Percentiles rank a stretch among this genome's conserved stretches.
Conservation (phyloP, 306 rosid species). For the Styphnolobium japonicum region DNA sequence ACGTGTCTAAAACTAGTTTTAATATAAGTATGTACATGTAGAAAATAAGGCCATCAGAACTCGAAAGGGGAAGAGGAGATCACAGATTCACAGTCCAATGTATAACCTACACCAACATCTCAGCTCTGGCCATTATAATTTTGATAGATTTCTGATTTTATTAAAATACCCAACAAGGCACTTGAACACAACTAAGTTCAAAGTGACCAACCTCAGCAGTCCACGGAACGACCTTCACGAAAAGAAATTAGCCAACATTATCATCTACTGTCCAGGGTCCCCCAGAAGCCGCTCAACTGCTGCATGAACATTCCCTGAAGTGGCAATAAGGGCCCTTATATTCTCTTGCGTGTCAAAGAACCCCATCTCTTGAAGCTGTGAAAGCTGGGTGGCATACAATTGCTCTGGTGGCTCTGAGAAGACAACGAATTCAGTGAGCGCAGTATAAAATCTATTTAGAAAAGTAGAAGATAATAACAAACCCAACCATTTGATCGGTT, state of each 20-base stretch:
- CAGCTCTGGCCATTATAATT: slow-evolving; percentile 40
- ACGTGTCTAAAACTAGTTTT: slow-evolving; percentile 13
- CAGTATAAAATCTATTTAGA: background rate
- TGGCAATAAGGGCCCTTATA: slow-evolving; percentile 77
- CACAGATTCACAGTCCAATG: slow-evolving; percentile 14
- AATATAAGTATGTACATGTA: slow-evolving; percentile 39
- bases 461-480: slow-evolving; percentile 18
- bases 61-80: slow-evolving; percentile 18
- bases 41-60: slow-evolving; percentile 20
- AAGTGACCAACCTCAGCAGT: slow-evolving; percentile 35
- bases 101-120: slow-evolving; percentile 36
- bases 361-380: slow-evolving; percentile 96
- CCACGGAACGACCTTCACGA: slow-evolving; percentile 15
- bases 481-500: slow-evolving; percentile 66
- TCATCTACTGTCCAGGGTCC: slow-evolving; percentile 62
- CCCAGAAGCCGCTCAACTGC: slow-evolving; percentile 88
- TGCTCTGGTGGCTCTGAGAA: slow-evolving; percentile 80
- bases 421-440: background rate
- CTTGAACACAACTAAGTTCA: slow-evolving; percentile 33
- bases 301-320: slow-evolving; percentile 83
- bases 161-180: slow-evolving; percentile 29
- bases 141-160: slow-evolving; percentile 41
- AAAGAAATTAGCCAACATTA: slow-evolving; percentile 28
- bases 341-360: slow-evolving; percentile 89
- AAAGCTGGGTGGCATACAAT: slow-evolving; percentile 75